A percentile compares a stretch with the other conserved stretches of the same genome.
These are phyloP conservation scores for Fusarium sterilihyphosum DNA, from an alignment of 2,329 filamentous ascomycete genomes.

Conservation along the genomic window DNA sequence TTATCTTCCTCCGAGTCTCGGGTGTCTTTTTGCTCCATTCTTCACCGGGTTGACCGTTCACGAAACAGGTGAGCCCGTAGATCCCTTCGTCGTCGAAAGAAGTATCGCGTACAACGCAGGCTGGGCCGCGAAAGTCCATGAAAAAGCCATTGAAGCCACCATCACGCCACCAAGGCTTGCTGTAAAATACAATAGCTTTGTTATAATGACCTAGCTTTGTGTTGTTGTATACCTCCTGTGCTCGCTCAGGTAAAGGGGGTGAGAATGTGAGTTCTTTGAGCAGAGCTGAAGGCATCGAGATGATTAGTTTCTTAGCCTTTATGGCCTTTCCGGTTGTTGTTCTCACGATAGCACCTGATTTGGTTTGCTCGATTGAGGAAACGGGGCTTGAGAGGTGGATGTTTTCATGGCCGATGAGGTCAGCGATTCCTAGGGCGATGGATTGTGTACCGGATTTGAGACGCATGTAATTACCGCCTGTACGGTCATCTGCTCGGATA, in stretches of 20 bases:
- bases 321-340: conserved; percentile 40
- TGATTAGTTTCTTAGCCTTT: conserved; percentile 53
- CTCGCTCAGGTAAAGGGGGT: conserved; percentile 53
- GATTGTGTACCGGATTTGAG: conserved; percentile 42
- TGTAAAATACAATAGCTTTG: conserved; percentile 51
- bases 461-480: conserved; percentile 50
- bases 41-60: conserved; percentile 50
- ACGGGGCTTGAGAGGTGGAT: conserved; percentile 36
- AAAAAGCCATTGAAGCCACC: conserved; percentile 51
- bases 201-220: conserved; percentile 56
- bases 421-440: conserved; percentile 42
- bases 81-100: conserved; percentile 45
- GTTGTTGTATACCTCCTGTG: conserved; percentile 47
- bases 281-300: conserved; percentile 61
- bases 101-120: conserved; percentile 53
- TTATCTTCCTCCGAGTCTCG: conserved; percentile 41
- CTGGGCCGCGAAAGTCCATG: conserved; percentile 53
- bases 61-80: conserved; percentile 54
- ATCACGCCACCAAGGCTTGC: conserved; percentile 49
- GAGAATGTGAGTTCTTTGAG: conserved; percentile 57
- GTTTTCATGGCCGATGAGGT: conserved; percentile 37
- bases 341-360: conserved; percentile 25
- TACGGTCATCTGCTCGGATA: conserved; percentile 49
- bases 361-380: conserved; percentile 36
- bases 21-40: conserved; percentile 47